Evolutionary conservation across 2,329 filamentous ascomycete species (phyloP), one percentile per base, ranked within the genome.

Genomic region (Fusarium sp.): DNA sequence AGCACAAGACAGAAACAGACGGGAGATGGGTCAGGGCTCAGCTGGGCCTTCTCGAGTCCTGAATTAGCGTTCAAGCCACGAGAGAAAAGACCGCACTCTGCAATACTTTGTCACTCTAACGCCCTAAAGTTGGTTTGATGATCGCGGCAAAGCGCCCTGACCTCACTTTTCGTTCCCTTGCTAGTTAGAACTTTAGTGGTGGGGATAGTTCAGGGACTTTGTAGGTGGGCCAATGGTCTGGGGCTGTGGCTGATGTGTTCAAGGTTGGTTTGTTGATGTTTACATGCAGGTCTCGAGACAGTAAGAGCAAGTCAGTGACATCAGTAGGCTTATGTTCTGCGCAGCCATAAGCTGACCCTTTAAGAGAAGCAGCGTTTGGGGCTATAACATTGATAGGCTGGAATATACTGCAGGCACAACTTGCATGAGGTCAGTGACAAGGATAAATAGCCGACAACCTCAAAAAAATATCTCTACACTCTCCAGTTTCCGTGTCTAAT

Each of bases 261-360:
- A 41, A 61, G 48, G 16, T 53, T 58, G 27, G 61, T 58, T 66
- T 70, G 57, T 67, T 67, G 55, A 70, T 70, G 57, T 70, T 70
- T 67, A 67, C 57, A 52, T 41, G 49, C 49, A 52, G 18, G 24
- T 49, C 54, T n/a, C 18, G 24, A 46, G 49, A 58, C 60, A 60
- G 47, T 45, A n/a, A 41, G 51, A 66, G 67, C 18, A 38, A 6
- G 9, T 38, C 34, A n/a, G 34, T 38, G 34, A 38, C 34, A 38
- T 58, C 59, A 56, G 53, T 58, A 43, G 58, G 58, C 49, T 52
- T 69, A 67, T 41, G 46, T 27, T 29, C 22, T 57, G 41, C 58
- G 48, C 25, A 51, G 52, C 62, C 38, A 25, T 46, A 51, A 27
- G 55, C 48, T 66, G 54, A 51, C 53, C 63, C 62, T 58, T 51